Evolutionary conservation across 441 rosid genomes (phyloP).

Genomic region (Rhodomyrtus psidioides): DNA sequence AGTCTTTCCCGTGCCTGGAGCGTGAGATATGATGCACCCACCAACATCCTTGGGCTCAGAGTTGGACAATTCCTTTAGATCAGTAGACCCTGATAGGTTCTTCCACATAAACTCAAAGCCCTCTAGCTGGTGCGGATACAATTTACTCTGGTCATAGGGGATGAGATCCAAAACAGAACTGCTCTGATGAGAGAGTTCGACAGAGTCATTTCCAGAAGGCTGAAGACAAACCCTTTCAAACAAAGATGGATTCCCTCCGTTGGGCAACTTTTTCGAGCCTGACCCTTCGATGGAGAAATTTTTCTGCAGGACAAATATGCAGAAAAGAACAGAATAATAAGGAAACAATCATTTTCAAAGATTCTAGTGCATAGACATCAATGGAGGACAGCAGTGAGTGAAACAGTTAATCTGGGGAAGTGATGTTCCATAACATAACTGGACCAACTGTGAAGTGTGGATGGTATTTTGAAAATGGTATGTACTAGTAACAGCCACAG

Average conservation of each 20-base stretch:
- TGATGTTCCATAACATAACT: background rate
- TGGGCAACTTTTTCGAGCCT: background rate
- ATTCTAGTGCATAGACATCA: background rate
- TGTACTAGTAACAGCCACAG: background rate
- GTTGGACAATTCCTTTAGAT: conserved; percentile 32
- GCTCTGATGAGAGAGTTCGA: background rate
- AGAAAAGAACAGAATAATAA: background rate
- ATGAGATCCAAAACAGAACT: conserved; percentile 53
- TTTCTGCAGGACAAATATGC: background rate
- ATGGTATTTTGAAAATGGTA: background rate
- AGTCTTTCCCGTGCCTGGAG: conserved; percentile 84
- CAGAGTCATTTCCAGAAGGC: background rate
- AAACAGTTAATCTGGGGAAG: background rate
- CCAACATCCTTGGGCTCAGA: conserved; percentile 9
- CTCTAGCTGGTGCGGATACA: conserved; percentile 62
- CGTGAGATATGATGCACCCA: conserved; percentile 82
- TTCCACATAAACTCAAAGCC: conserved; percentile 78
- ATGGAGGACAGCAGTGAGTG: background rate
- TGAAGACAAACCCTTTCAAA: background rate
- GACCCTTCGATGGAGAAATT: background rate
- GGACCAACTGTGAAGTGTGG: conserved; percentile 5
- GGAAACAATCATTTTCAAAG: background rate
- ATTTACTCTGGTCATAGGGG: conserved; percentile 33
- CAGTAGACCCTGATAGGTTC: conserved; percentile 50
- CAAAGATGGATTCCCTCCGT: background rate